Conservation (phyloP, 164 flowering plant genomes). For the Magnolia officinalis region DNA sequence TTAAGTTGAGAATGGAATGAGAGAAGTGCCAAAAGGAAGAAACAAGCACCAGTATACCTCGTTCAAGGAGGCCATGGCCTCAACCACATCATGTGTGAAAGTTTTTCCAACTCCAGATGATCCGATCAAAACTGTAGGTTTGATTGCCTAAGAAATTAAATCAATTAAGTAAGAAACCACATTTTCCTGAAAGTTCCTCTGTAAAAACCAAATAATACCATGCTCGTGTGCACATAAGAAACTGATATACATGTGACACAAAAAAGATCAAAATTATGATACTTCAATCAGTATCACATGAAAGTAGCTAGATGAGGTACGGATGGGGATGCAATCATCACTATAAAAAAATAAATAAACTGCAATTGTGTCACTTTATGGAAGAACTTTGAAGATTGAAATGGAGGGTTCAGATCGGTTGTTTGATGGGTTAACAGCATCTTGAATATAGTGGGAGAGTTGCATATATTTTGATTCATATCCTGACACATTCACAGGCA, state of each 20-base stretch:
- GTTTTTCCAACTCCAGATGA: slow-evolving; percentile 78
- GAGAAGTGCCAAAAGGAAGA: background rate
- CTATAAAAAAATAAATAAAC: no score
- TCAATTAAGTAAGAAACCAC: slow-evolving; percentile 5
- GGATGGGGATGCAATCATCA: no score
- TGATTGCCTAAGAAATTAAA: slow-evolving; percentile 46
- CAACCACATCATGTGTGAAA: slow-evolving; percentile 83
- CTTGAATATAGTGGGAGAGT: background rate
- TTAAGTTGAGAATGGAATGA: background rate
- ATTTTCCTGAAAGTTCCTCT: background rate
- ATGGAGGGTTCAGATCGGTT: no score
- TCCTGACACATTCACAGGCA: background rate
- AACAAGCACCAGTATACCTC: slow-evolving; percentile 38
- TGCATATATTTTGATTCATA: background rate
- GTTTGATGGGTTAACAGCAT: no score
- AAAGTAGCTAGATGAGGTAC: background rate
- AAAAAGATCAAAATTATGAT: background rate
- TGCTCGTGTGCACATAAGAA: background rate
- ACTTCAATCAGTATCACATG: background rate
- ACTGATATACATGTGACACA: background rate
- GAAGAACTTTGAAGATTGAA: no score
- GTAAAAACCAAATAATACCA: background rate
- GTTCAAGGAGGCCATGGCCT: slow-evolving; percentile 76
- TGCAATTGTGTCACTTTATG: no score
- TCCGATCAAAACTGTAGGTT: slow-evolving; percentile 84